Evolutionary conservation across 192 early-diverging fungal species (phyloP), one percentile per base, ranked within the genome.

Genomic region (Coemansia sp.): DNA sequence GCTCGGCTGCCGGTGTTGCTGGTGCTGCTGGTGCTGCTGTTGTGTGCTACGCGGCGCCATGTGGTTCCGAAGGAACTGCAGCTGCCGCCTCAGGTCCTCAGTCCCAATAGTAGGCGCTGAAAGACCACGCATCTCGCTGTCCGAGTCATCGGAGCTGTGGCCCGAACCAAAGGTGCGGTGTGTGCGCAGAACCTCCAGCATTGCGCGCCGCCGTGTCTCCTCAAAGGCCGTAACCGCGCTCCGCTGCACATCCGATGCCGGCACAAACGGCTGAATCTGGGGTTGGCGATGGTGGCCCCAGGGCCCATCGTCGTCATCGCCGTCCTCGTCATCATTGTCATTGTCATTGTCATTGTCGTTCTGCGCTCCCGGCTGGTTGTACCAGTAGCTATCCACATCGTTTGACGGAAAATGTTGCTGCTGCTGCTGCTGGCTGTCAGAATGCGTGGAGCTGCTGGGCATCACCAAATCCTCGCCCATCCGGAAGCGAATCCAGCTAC

Each of bases 351-450:
- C 22, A 55, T 32, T 46, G 40, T 20, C 45, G 57, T n/a, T 7
- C 17, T 38, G 56, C 8, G 65, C 38, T 2, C 51, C 63, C 14
- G 75, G 69, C 71, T 83, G 80, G 64, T 83, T 73, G 60, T 83
- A 83, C 80, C 80, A 83, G 69, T 83, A 83, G 69, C 80, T 83
- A 69, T 83, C 75, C 25, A 83, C 75, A 63, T 83, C 76, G 46
- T 77, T 83, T 5, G 76, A 77, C 39, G 76, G 75, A 14, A 77
- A 83, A 17, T 70, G 69, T 43, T 51, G 72, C 13, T 25, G 58
- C 50, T 22, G 58, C 50, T 22, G 51, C 20, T 53, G 51, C 51
- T 54, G 57, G 5, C 39, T 16, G 11, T 16, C n/a, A 32, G 1
- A 32, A 59, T 59, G 57, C 39, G 57, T 7, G 57, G 57, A 17